These are phyloP conservation scores for Thozetella sp. DNA, from an alignment of 495 filamentous ascomycete species.

Conservation along the genomic window DNA sequence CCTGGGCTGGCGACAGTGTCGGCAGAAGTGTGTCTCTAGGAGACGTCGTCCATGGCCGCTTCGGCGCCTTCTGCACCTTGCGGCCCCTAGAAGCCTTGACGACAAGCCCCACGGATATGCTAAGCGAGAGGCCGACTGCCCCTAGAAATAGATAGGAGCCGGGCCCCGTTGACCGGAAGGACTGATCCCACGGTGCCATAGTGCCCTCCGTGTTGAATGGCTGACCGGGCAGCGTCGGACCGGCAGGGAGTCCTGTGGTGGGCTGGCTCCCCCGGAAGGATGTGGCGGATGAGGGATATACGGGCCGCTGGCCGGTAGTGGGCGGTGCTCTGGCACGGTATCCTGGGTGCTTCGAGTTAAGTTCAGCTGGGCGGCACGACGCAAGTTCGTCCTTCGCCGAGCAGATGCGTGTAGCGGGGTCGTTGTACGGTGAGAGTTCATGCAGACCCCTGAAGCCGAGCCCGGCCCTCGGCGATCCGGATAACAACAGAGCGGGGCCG, in stretches of 20 bases:
- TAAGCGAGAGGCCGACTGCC: conserved; percentile 14
- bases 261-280: background rate
- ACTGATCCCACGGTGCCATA: background rate
- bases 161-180: background rate
- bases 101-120: conserved; percentile 13
- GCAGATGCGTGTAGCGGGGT: too few species aligned
- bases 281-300: too few species aligned
- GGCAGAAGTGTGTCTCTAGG: conserved; percentile 23
- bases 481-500: background rate
- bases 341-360: too few species aligned
- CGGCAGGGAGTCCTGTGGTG: too few species aligned
- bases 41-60: conserved; percentile 15
- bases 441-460: background rate
- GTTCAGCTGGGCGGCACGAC: too few species aligned
- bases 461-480: background rate
- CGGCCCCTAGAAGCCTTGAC: conserved; percentile 1
- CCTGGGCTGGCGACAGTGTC: conserved; percentile 13
- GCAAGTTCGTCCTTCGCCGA: too few species aligned
- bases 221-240: too few species aligned
- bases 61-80: background rate
- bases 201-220: background rate
- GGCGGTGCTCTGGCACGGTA: too few species aligned
- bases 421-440: too few species aligned
- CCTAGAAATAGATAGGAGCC: conserved; percentile 19
- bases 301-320: too few species aligned